Conservation (phyloP, 495 filamentous ascomycete species). For the Aspergillus nidulans region DNA sequence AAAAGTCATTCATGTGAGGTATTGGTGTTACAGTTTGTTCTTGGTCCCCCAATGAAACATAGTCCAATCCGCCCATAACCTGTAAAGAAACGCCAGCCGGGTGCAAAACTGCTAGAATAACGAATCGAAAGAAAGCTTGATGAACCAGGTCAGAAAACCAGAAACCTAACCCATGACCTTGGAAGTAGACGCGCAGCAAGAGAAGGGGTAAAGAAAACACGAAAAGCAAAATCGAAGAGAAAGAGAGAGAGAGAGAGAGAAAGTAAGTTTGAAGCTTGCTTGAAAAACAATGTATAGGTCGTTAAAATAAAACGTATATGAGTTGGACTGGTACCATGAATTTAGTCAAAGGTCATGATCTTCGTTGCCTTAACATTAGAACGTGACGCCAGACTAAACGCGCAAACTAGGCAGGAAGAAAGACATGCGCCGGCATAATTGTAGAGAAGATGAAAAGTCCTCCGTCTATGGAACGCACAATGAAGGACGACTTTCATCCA, state of each 20-base stretch:
- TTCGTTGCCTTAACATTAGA: slow-evolving; percentile 45
- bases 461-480: slow-evolving; percentile 29
- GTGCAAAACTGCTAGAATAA: not conserved
- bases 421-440: slow-evolving; percentile 24
- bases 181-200: not conserved
- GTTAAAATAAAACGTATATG: slow-evolving; percentile 16
- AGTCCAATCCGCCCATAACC: not conserved
- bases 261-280: slow-evolving; percentile 5
- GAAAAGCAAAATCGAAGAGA: not conserved
- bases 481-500: slow-evolving; percentile 20
- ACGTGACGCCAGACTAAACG: slow-evolving; percentile 32
- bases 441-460: slow-evolving; percentile 24
- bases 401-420: slow-evolving; percentile 19
- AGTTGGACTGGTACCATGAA: slow-evolving; percentile 17
- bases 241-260: not conserved
- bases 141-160: not conserved
- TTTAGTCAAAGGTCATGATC: slow-evolving; percentile 32
- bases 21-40: not conserved
- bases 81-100: not conserved
- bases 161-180: not conserved
- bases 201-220: not conserved
- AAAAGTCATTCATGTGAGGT: not conserved
- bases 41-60: not conserved
- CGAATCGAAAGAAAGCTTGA: not conserved
- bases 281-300: slow-evolving; percentile 1